Conservation (phyloP, 306 rosid species). For the Abrus pulchellus region DNA sequence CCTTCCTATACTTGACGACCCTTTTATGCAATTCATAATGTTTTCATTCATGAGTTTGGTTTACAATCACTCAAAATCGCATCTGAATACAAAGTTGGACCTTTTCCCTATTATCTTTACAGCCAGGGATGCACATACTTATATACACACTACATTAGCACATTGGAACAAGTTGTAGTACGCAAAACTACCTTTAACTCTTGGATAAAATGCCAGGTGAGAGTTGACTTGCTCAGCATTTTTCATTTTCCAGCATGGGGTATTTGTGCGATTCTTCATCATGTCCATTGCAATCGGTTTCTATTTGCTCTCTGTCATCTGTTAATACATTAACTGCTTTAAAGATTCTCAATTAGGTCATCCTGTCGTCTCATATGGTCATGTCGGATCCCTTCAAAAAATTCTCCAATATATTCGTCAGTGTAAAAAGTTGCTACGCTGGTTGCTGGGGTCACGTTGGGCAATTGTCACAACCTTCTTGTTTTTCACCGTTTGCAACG, state of each 20-base stretch:
- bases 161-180: not conserved
- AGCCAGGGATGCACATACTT: not conserved
- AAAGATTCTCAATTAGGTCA: not conserved
- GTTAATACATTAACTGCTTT: not conserved
- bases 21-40: not conserved
- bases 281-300: not conserved
- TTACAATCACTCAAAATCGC: conserved; percentile 3
- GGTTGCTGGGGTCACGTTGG: not conserved
- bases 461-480: not conserved
- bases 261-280: not conserved
- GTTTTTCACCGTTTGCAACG: not conserved
- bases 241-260: not conserved
- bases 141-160: not conserved
- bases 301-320: not conserved
- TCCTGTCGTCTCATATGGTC: too few species aligned
- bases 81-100: not conserved
- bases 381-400: too few species aligned
- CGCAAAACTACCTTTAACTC: not conserved
- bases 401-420: too few species aligned
- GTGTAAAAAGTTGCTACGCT: not conserved
- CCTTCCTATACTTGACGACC: not conserved
- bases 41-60: not conserved
- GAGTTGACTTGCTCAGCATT: not conserved
- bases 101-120: not conserved
- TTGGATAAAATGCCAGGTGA: not conserved